Base-by-base conservation (phyloP, 2,329 filamentous ascomycete genomes). In the Aspergillus piperis region DNA sequence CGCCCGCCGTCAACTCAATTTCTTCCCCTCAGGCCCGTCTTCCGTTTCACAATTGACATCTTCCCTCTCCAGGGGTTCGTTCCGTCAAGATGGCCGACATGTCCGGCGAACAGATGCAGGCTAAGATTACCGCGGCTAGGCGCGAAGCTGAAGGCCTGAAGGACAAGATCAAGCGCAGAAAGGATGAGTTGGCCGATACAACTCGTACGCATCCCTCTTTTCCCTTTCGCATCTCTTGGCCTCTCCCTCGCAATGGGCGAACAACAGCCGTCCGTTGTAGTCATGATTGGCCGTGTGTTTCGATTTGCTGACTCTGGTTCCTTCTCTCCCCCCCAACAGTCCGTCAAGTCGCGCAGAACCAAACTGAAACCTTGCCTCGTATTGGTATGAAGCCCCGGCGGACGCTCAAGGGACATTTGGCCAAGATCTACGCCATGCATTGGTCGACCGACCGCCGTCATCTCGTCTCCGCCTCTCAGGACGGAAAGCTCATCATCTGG, bases 371-470 rank as follows among this genome's bases (percentile, higher is more conserved):
- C 68, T 88, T 99, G 71, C 92, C 94, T 66, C 90, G 90, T 79
- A 95, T 96, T 79, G 86, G 94, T 75, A 98, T 99, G 95, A 96
- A 95, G 85, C 91, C 94, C 66, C 95, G 96, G 83, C 90, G 92
- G 73, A 97, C 93, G 54, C 85, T 99, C 68, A 98, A 98, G 83
- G 95, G 95, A 68, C 95, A 99, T 84, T 82, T 99, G 68, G 95
- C 95, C 72, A 99, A 99, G 83, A 99, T 99, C 73, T 99, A 99
- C 80, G 95, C 95, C 72, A 99, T 99, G 95, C 95, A 99, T 83
- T 99, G 95, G 95, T 98, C 95, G 36, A 99, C 95, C 66, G 95
- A 99, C 81, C 88, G 95, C 75, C 89, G 95, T 79, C 95, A 98
- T 80, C 87, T 98, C 63, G 95, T 99, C 55, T 98, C 95, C 11